phyloP scores from a whole-genome alignment of 2,329 filamentous ascomycete genomes.

The Aspergillus pseudoviridinutans region DNA sequence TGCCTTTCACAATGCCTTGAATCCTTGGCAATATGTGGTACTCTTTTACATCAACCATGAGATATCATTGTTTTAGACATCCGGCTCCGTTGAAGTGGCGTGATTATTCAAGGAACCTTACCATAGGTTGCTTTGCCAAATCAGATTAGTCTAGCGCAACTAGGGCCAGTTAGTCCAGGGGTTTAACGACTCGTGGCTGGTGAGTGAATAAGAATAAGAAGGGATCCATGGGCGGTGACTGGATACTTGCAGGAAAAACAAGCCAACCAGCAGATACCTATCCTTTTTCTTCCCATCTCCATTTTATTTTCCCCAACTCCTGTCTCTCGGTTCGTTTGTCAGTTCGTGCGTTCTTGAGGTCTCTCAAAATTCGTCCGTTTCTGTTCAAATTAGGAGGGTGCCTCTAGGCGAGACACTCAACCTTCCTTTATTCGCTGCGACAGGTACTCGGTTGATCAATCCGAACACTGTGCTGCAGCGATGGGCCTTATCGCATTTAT shows the following conservation, averaged over 20 bases:
- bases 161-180: not conserved
- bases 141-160: not conserved
- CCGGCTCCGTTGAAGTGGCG: not conserved
- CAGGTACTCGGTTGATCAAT: not conserved
- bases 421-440: not conserved
- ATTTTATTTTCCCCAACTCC: not conserved
- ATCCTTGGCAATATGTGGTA: not conserved
- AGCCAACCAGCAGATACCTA: not conserved
- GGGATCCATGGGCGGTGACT: not conserved
- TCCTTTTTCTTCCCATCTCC: not conserved
- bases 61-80: not conserved
- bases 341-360: not conserved
- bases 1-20: not conserved
- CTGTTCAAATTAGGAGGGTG: slow-evolving; percentile 2
- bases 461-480: slow-evolving; percentile 8
- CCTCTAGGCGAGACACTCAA: slow-evolving; percentile 8
- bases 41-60: not conserved
- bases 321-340: not conserved
- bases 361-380: not conserved
- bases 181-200: not conserved
- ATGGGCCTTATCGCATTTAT: slow-evolving; percentile 53
- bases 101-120: not conserved
- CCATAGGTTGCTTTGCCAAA: not conserved
- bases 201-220: not conserved
- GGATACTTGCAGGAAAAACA: not conserved